Base-by-base conservation (phyloP, 768 basidiomycete species). In the Tricholoma sp. region DNA sequence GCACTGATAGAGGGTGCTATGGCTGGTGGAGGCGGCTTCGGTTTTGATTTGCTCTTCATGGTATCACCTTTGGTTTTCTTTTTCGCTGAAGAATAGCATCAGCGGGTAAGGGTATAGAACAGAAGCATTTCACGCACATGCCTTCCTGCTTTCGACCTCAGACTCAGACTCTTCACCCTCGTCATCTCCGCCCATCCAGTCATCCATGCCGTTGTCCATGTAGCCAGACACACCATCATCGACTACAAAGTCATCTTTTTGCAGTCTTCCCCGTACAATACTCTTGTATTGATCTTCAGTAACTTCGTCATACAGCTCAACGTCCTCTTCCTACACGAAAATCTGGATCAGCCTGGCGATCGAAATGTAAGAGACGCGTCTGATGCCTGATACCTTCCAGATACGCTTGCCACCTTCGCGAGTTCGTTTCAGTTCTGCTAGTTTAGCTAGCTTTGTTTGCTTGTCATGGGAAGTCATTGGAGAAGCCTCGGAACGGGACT, bases 181-280 rank as follows among this genome's bases (percentile, higher is more conserved):
- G 49, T 80, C 77, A 27, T 79, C 77, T 8, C 76, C 81, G 24
- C 79, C 81, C 31, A 81, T 83, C 88, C 92, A 98, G 66, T 96
- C 94, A 57, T 98, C 97, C 85, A 94, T 87, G 4, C 97, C 97
- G 67, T 97, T 92, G 74, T 99, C 97, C 69, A 88, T 86, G 65
- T 99, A 98, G 5, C 93, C 97, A 12, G 78, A 81, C 0, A 88
- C 82, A 24, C 94, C 94, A 73, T 98, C 97, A 66, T 98, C 97
- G 35, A 89, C 87, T 18, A 98, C 91, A 60, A 99, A 99, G 69
- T 99, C 97, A 61, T 98, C 94, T 62, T 77, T 76, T 58, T 90
- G 86, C 6, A 97, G 78, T 16, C 97, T 80, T 0, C 86, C 85
- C 55, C 81, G 82, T 4, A 99, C 97, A 55, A 99, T 89, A 18